Base-by-base conservation (phyloP, 2,329 filamentous ascomycete genomes). In the Chaetomiaceae sp. region DNA sequence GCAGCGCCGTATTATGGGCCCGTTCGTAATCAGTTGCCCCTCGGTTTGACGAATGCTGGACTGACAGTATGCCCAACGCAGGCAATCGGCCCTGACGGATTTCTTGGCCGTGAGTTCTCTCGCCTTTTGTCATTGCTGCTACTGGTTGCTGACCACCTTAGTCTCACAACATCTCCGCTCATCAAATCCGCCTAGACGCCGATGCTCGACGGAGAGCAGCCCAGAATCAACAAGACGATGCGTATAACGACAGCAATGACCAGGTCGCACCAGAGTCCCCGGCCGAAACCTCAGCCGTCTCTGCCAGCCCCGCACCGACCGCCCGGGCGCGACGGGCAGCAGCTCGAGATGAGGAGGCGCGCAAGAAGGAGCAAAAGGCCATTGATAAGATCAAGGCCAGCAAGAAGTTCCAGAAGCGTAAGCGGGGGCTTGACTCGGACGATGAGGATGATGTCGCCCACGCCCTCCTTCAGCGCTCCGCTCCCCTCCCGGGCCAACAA, bases 401-500 rank as follows among this genome's bases (percentile, higher is more conserved):
- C 58, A 88, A 85, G 59, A 66, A 72, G 8, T 81, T 77, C 61
- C 77, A 82, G 65, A 80, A 74, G 60, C 74, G 75, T 51, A 81
- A 79, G 69, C 72, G 68, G 47, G 39, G 62, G 6, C 60, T 59
- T 4, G 68, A 70, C 39, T 69, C 68, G 9, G 74, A 77, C 4
- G 78, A 80, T 23, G 73, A 74, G 6, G 75, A 80, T 47, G 79
- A 78, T 15, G 68, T 81, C 42, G 76, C 75, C 3, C 68, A 69
- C 12, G 72, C 75, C 62, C 69, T 82, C 17, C 71, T 82, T 47
- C 63, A 77, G 56, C 67, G 66, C 23, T 70, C 72, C 34, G 74
- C 74, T 29, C 84, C 85, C 1, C 68, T 85, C n/a, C 88, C 90
- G 1, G 91, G 89, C 2, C 92, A 97, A 69, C 82, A 92, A 65